Percentiles rank a stretch among this genome's conserved stretches.
Conservation (phyloP, 352 stramenopile genomes). For the Pythium vanterpoolii region DNA sequence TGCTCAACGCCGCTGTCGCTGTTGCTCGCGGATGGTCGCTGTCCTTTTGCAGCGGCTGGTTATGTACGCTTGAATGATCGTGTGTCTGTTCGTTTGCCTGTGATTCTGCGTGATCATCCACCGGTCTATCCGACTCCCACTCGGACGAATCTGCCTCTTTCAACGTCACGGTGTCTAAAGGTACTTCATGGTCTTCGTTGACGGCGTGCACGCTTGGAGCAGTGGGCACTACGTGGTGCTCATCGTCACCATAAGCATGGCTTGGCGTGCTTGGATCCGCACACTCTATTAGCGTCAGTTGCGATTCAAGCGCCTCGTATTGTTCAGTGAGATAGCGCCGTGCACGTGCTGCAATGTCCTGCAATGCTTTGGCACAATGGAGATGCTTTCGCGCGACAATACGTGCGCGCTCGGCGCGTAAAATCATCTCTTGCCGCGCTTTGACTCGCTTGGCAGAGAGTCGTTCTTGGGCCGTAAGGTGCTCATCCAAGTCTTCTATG, state of each 20-base stretch:
- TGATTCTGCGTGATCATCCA: neutral
- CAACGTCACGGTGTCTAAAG: neutral
- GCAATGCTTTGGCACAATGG: slow-evolving; percentile 42
- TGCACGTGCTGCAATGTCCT: slow-evolving; percentile 39
- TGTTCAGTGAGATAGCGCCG: slow-evolving; percentile 25
- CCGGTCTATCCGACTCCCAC: neutral
- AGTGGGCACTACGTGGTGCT: neutral
- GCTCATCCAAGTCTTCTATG: slow-evolving; percentile 8
- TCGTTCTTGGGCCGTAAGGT: slow-evolving; percentile 11
- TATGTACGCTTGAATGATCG: neutral
- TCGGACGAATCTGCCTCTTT: neutral
- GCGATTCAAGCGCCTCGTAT: slow-evolving; percentile 8
- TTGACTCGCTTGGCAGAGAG: slow-evolving; percentile 20
- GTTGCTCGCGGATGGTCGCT: neutral
- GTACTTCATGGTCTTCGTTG: neutral
- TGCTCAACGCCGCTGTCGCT: neutral
- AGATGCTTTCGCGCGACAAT: slow-evolving; percentile 47
- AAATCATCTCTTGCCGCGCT: slow-evolving; percentile 30
- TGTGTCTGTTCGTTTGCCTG: neutral
- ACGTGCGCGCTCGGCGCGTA: slow-evolving; percentile 41
- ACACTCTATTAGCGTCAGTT: no score
- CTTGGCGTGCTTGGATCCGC: neutral
- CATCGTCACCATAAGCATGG: neutral
- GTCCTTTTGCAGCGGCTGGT: neutral
- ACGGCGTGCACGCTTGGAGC: neutral